Evolutionary conservation across 352 stramenopile genomes (phyloP), one percentile per base, ranked within the genome.

Genomic region (Phytophthora meadii): DNA sequence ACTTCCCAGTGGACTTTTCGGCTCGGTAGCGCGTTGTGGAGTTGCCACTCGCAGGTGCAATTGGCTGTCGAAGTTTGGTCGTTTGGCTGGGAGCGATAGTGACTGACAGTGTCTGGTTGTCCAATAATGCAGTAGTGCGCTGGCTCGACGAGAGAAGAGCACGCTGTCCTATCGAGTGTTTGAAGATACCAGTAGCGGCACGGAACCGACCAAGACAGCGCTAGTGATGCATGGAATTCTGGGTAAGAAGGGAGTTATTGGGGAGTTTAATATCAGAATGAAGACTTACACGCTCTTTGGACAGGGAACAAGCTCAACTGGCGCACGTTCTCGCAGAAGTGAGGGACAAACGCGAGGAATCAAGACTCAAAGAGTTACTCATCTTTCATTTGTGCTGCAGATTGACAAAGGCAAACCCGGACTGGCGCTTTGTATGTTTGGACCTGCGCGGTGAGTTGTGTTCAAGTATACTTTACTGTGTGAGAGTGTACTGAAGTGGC

Each of bases 271-370:
- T 36, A 36, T 25, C 34, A 6, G 12, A 22, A 15, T 49, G 10
- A 32, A 14, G 12, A 36, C 36, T 72, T 19, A 64, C 37, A 25
- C 19, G 22, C 37, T 25, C 19, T 17, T 19, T 47, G 32, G 42
- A 12, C 53, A 94, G 85, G 85, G 52, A 94, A 94, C 67, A 94
- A 94, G 54, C 73, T 92, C 50, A 94, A 94, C 45, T 94, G 85
- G 85, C 76, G 83, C 47, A 94, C 85, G 41, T 94, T 94, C 65
- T 89, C 81, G 27, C 82, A 86, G 34, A 88, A 82, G 82, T 87
- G 22, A 69, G 10, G 74, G 58, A 7, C 1, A 10, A 25, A 19
- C 42, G 2, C 39, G 4, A 28, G 6, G n/a, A 27, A 44, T 11
- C 6, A 6, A 54, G 10, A 24, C 10, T 22, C 27, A 6, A 5